Evolutionary conservation across 345 rosid species (phyloP).

Genomic region (Turritis glabra): DNA sequence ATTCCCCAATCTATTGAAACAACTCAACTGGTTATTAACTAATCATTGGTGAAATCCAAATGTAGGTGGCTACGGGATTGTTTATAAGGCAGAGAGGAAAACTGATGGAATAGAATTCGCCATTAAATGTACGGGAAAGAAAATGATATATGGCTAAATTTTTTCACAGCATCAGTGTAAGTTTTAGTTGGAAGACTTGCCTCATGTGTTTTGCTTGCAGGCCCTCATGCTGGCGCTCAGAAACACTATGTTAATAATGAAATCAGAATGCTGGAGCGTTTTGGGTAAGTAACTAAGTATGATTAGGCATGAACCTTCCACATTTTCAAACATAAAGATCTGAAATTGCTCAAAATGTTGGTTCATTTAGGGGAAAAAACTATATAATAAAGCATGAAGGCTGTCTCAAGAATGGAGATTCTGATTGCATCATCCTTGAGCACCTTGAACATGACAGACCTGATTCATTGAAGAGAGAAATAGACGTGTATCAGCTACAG

Average conservation of each 20-base stretch:
- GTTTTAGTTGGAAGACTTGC: constrained; percentile 15
- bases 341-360: constrained; percentile 12
- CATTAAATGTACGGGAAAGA: constrained; percentile 72
- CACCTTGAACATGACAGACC: constrained; percentile 95
- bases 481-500: constrained; percentile 68
- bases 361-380: constrained; percentile 72
- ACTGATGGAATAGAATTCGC: constrained; percentile 73
- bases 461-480: constrained; percentile 82
- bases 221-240: constrained; percentile 85
- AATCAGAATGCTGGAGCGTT: constrained; percentile 79
- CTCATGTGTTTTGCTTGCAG: constrained; percentile 47
- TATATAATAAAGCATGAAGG: constrained; percentile 80
- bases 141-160: constrained; percentile 21
- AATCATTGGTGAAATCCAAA: constrained; percentile 28
- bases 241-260: constrained; percentile 71
- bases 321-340: neutral
- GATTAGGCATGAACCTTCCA: constrained; percentile 3
- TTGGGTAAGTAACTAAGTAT: constrained; percentile 77
- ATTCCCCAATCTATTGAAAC: neutral
- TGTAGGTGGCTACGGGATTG: constrained; percentile 94
- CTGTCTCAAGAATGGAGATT: constrained; percentile 65
- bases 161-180: neutral
- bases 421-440: constrained; percentile 86
- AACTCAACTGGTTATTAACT: constrained; percentile 5
- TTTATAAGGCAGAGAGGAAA: constrained; percentile 77